Conservation (phyloP, 139 green algal genomes). For the Pseudopediastrum boryanum region DNA sequence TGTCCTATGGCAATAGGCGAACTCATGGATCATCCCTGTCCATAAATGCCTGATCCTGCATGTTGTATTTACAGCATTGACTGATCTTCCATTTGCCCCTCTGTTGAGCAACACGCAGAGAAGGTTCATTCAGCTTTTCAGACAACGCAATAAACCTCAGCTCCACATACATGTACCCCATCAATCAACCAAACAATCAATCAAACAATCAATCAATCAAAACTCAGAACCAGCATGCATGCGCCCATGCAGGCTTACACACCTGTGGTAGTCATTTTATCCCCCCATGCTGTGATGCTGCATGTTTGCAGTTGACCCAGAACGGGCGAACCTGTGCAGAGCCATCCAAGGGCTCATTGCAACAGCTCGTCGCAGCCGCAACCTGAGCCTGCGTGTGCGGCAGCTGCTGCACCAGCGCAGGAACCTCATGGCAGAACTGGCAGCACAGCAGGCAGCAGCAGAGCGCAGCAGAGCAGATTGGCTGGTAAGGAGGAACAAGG, state of each 20-base stretch:
- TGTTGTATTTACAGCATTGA: neutral
- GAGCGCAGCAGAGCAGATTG: no score
- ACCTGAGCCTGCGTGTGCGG: slow-evolving; percentile 17
- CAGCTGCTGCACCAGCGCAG: slow-evolving; percentile 4
- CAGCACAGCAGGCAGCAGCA: no score
- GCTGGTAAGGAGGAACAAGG: no score
- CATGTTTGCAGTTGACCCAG: neutral
- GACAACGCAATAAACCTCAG: neutral
- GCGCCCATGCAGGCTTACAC: neutral
- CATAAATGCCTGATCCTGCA: neutral
- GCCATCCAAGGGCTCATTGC: slow-evolving; percentile 17
- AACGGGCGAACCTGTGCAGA: slow-evolving; percentile 22
- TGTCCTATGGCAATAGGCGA: neutral
- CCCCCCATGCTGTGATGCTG: neutral
- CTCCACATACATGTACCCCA: neutral
- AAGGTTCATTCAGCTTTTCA: neutral
- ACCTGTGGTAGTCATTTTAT: neutral
- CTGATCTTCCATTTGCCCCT: neutral
- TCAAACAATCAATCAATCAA: neutral
- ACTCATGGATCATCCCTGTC: neutral
- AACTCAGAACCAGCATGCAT: neutral
- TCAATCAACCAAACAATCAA: neutral
- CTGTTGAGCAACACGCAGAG: neutral
- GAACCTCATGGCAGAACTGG: no score
- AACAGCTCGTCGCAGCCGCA: neutral